Base-by-base conservation (phyloP, 75 land plant species). In the Sequoia sempervirens region DNA sequence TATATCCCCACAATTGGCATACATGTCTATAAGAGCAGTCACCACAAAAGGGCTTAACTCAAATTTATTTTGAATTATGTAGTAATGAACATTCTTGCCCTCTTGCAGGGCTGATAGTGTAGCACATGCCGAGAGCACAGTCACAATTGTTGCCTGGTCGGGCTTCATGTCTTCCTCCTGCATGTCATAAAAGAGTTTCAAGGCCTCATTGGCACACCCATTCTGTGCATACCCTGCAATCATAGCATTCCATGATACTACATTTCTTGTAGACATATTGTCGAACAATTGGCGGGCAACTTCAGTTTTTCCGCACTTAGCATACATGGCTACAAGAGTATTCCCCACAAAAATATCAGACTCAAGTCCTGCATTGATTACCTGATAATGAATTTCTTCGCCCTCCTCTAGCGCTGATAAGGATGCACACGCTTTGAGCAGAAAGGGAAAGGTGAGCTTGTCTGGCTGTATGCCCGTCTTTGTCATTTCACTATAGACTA, bases 211-310 rank as follows among this genome's bases (percentile, higher is more conserved):
- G 56, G 50, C 66, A 8, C 56, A 36, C 58, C 87, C 87, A 43
- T 40, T 38, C 15, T 81, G 81, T 5, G 84, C 83, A 81, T 85
- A 88, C 26, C 86, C 84, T 50, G 83, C 58, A 50, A 89, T 85
- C 84, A 89, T 36, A 37, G 80, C 83, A 38, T 89, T 88, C 92
- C 92, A 90, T 8, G 88, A 87, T 8, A 89, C 86, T 7, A 86
- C 75, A 54, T 92, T 90, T 76, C 76, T 86, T 4, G 81, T 80
- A 56, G 64, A 56, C 36, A 75, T 46, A 18, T 73, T 80, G 52
- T 85, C 87, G 37, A 90, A 90, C 13, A 92, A 68, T 40, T 72
- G 61, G 28, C 37, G 52, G 0, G 88, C 92, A 10, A 32, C 37
- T 2, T 64, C 86, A 7, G 82, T 58, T n/a, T 80, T 69, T 45